Percentiles rank a stretch among this genome's conserved stretches.
Conservation (phyloP, 257 asterid species). For the Lantana camara region DNA sequence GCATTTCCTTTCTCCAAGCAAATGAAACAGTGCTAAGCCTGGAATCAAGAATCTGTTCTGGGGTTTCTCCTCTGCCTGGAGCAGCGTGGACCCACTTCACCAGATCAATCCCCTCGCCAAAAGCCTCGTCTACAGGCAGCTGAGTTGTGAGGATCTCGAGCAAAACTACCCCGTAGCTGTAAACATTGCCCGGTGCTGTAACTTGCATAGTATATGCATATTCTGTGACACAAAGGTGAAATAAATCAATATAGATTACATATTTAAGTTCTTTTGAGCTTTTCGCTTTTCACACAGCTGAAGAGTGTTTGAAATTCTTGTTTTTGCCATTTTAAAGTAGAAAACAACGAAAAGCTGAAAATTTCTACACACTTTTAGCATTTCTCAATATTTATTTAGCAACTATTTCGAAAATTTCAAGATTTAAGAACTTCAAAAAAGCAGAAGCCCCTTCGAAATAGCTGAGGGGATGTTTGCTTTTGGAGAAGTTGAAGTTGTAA, state of each 20-base stretch:
- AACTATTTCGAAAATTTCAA: too few species aligned
- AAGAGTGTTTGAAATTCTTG: too few species aligned
- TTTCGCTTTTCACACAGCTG: too few species aligned
- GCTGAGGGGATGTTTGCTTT: too few species aligned
- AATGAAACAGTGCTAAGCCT: constrained; percentile 87
- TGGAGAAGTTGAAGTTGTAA: too few species aligned
- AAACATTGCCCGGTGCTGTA: constrained; percentile 96
- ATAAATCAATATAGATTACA: not conserved
- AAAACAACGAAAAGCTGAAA: too few species aligned
- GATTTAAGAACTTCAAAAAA: too few species aligned
- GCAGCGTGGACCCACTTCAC: constrained; percentile 98
- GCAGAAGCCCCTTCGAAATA: too few species aligned
- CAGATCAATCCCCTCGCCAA: constrained; percentile 90
- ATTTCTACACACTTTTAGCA: too few species aligned
- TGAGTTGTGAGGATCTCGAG: constrained; percentile 88
- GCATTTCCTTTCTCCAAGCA: constrained; percentile 95
- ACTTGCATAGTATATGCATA: constrained; percentile 94
- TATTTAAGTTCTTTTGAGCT: not conserved
- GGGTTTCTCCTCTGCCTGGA: constrained; percentile 86
- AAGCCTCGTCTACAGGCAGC: constrained; percentile 84
- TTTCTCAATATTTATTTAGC: too few species aligned
- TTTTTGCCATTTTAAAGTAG: too few species aligned
- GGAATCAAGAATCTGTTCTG: constrained; percentile 94
- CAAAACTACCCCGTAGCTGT: constrained; percentile 89
- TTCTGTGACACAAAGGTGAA: not conserved